These are phyloP conservation scores for Monosporascus sp. DNA, from an alignment of 2,329 filamentous ascomycete genomes.

Conservation along the genomic window DNA sequence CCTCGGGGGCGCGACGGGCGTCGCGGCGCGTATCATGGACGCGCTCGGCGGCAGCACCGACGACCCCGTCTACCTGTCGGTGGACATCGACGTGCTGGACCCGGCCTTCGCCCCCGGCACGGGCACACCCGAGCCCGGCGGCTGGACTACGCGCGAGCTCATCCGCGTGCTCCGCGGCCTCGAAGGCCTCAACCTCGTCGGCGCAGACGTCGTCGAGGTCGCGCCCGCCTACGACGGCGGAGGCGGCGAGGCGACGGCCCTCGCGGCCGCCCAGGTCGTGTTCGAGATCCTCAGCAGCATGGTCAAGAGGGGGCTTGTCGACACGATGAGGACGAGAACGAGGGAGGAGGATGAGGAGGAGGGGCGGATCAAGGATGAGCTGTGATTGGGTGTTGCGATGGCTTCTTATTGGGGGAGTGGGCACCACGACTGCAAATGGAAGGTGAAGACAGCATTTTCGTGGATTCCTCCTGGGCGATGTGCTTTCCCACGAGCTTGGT, in stretches of 20 bases:
- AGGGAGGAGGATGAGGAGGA: conserved; percentile 17
- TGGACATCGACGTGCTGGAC: conserved; percentile 73
- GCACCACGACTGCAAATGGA: background rate
- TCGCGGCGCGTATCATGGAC: conserved; percentile 65
- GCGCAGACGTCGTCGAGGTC: conserved; percentile 87
- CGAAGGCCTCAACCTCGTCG: conserved; percentile 78
- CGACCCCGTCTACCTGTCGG: conserved; percentile 72
- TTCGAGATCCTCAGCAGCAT: conserved; percentile 81
- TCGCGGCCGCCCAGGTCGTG: conserved; percentile 78
- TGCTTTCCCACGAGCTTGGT: no score
- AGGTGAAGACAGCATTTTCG: no score
- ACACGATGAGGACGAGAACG: conserved; percentile 21
- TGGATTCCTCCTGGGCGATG: no score
- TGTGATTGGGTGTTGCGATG: conserved; percentile 7
- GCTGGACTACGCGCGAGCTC: conserved; percentile 85
- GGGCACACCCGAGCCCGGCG: conserved; percentile 83
- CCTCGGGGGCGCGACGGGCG: conserved; percentile 59
- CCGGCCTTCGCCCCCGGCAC: conserved; percentile 66
- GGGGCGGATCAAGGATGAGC: conserved; percentile 16
- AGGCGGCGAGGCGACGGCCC: conserved; percentile 69
- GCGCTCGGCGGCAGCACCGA: conserved; percentile 66
- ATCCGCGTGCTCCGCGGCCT: conserved; percentile 78
- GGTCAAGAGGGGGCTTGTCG: conserved; percentile 46
- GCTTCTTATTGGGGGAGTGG: background rate
- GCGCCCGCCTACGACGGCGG: conserved; percentile 76